Base-by-base conservation (phyloP, 202 grass and related monocot species). In the Setaria viridis region DNA sequence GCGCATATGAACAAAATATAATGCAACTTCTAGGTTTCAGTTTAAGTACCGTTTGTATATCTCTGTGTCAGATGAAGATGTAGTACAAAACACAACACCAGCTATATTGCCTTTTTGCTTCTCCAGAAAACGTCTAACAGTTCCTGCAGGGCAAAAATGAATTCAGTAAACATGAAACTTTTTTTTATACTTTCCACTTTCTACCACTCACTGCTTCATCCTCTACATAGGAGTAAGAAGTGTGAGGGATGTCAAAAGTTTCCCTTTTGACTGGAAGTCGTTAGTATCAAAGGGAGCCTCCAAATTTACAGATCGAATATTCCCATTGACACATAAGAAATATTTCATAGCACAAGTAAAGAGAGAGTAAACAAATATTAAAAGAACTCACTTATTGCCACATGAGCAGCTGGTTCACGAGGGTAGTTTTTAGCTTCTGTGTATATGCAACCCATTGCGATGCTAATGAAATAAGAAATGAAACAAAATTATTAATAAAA, bases 371-470 rank as follows among this genome's bases (percentile, higher is more conserved):
- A 72, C 4, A 79, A 73, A 72, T 11, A 66, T 50, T 48, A 37
- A 60, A 55, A 88, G 67, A 86, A 84, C 93, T 92, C 76, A 99
- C 97, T 94, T 96, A 99, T 99, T 90, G 97, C 92, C 68, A 99
- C 97, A 79, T 99, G 97, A 53, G 97, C 88, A 88, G 97, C 97
- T 12, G 93, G 92, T 78, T 99, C 97, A 72, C 93, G 92, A 59
- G 97, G 97, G 79, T 96, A 99, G 76, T 91, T 94, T 84, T 96
- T 99, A 45, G 90, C 93, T 90, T 96, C 97, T 20, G 93, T 99
- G 83, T 99, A 99, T 90, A 99, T 96, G 67, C 97, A 99, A 67
- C 94, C 97, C 75, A 88, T 94, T 60, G 97, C 97, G 7, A 96
- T 94, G 84, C 97, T 99, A 76, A 94, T 11, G 4, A 79, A 67